Conservation (phyloP, 106 monocot genomes). For the Dendrobium huoshanense region DNA sequence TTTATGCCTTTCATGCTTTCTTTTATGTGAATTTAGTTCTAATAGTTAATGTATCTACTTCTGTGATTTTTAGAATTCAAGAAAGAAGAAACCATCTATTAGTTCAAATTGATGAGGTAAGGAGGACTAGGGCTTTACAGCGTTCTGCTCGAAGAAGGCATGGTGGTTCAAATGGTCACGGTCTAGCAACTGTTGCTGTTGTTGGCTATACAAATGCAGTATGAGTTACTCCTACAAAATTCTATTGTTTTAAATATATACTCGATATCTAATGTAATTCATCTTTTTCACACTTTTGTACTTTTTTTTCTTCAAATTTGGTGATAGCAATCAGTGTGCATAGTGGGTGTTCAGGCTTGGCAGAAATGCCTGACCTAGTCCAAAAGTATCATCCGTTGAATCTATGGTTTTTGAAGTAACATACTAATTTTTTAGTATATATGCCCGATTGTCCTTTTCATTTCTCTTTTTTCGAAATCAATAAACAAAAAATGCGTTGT, state of each 20-base stretch:
- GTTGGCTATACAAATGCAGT: constrained; percentile 99
- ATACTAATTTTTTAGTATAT: no score
- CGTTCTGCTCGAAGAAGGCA: constrained; percentile 72
- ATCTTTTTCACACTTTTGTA: not conserved
- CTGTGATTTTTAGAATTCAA: constrained; percentile 54
- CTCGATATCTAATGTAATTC: not conserved
- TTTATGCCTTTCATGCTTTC: not conserved
- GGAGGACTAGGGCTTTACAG: constrained; percentile 79
- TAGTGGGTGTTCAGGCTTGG: not conserved
- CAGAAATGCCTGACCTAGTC: not conserved
- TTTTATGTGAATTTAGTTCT: not conserved
- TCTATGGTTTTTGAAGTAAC: no score
- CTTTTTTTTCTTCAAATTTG: not conserved
- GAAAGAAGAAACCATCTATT: constrained; percentile 59
- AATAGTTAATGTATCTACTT: not conserved
- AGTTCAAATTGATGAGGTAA: constrained; percentile 87
- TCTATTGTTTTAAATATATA: not conserved
- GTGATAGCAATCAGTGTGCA: not conserved
- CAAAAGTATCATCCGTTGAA: no score
- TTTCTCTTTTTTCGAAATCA: not conserved
- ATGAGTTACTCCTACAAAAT: constrained; percentile 19
- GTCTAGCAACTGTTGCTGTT: constrained; percentile 82
- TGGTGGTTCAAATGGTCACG: constrained; percentile 56
- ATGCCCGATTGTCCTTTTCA: no score
- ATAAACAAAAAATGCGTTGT: not conserved